A percentile compares a stretch with the other conserved stretches of the same genome.
Evolutionary conservation across 768 basidiomycete genomes (phyloP).

Genomic region (Pleurotus cornucopiae): DNA sequence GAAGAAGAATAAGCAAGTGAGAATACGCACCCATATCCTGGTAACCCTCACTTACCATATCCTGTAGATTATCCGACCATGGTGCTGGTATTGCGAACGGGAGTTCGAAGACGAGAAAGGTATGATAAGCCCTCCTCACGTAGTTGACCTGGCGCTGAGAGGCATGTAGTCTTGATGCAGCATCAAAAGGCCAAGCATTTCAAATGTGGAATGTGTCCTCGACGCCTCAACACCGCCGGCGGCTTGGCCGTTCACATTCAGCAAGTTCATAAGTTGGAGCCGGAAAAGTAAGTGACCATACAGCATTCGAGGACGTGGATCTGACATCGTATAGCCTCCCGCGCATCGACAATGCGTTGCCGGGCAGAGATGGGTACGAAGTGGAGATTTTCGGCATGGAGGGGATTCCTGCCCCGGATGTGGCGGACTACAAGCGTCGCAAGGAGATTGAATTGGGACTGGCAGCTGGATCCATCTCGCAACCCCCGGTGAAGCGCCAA

Average conservation of each 20-base stretch:
- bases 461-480: conserved; percentile 74
- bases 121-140: conserved; percentile 25
- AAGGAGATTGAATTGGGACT: conserved; percentile 94
- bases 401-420: conserved; percentile 90
- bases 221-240: conserved; percentile 94
- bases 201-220: conserved; percentile 94
- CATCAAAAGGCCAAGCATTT: conserved; percentile 99
- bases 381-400: conserved; percentile 99
- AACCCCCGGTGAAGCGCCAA: conserved; percentile 77
- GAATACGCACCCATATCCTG: neutral
- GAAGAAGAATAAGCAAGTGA: conserved; percentile 59
- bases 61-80: conserved; percentile 73
- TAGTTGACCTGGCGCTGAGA: neutral
- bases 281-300: conserved; percentile 65
- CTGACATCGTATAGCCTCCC: conserved; percentile 42
- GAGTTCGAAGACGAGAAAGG: conserved; percentile 99
- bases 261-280: conserved; percentile 98
- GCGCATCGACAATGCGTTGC: conserved; percentile 95
- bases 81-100: conserved; percentile 99
- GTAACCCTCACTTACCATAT: conserved; percentile 2
- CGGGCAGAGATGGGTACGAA: conserved; percentile 95
- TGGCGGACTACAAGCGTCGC: conserved; percentile 92
- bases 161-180: conserved; percentile 82
- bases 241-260: conserved; percentile 97
- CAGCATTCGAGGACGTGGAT: neutral